These are phyloP conservation scores for Scutellaria minor DNA, from an alignment of 257 asterid genomes.

Conservation along the genomic window DNA sequence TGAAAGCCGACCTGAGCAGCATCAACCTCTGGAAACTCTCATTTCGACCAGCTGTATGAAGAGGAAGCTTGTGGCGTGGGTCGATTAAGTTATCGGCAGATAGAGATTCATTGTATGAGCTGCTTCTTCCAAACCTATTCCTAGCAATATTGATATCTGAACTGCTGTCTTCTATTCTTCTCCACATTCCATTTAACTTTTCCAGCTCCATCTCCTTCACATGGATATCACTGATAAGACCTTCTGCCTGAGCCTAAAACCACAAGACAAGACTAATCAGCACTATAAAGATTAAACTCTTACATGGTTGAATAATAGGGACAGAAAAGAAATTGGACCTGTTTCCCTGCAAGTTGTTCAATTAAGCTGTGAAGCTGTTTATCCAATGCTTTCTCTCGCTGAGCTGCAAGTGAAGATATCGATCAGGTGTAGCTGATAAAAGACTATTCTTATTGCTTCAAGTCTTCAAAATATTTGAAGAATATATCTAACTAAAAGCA, in stretches of 20 bases:
- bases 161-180: slow-evolving; percentile 59
- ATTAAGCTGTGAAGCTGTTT: slow-evolving; percentile 92
- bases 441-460: background rate
- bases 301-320: background rate
- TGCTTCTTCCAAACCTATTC: slow-evolving; percentile 69
- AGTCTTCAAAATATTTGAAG: background rate
- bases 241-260: slow-evolving; percentile 86
- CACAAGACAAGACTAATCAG: slow-evolving; percentile 24
- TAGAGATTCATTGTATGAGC: slow-evolving; percentile 47
- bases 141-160: slow-evolving; percentile 58
- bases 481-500: slow-evolving; percentile 13
- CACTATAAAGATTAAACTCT: background rate
- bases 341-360: slow-evolving; percentile 88
- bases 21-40: slow-evolving; percentile 77
- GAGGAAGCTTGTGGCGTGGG: slow-evolving; percentile 64
- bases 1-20: slow-evolving; percentile 87
- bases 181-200: slow-evolving; percentile 65
- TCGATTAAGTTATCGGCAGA: slow-evolving; percentile 58
- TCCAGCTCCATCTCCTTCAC: slow-evolving; percentile 78
- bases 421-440: slow-evolving; percentile 1
- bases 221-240: slow-evolving; percentile 67
- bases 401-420: slow-evolving; percentile 59
- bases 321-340: slow-evolving; percentile 50
- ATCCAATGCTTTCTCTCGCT: slow-evolving; percentile 87
- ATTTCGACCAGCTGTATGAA: slow-evolving; percentile 53